A percentile compares a stretch with the other conserved stretches of the same genome.
Evolutionary conservation across 1,284 basidiomycete genomes (phyloP).

Genomic region (Veloporphyrellus conicus): DNA sequence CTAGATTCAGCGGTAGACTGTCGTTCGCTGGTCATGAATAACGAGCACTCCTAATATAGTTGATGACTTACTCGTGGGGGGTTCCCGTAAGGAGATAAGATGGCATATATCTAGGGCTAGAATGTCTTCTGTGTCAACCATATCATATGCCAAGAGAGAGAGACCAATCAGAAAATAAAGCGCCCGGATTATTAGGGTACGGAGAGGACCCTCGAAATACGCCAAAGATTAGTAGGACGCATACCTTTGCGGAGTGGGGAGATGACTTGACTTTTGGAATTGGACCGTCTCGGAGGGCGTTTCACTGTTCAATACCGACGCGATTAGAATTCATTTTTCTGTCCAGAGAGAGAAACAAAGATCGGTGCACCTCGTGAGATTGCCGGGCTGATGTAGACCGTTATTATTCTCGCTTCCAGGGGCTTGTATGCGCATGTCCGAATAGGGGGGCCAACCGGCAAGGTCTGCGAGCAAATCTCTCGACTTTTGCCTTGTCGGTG

Average conservation of each 20-base stretch:
- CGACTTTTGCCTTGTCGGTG: slow-evolving; percentile 11
- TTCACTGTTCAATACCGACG: slow-evolving; percentile 7
- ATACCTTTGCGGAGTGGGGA: slow-evolving; percentile 29
- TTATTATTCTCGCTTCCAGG: slow-evolving; percentile 13
- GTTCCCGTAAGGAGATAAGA: slow-evolving; percentile 43
- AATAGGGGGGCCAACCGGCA: slow-evolving; percentile 17
- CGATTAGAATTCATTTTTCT: slow-evolving; percentile 1
- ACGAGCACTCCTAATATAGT: not conserved
- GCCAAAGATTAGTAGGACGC: not conserved
- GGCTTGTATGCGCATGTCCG: slow-evolving; percentile 14
- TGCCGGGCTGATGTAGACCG: slow-evolving; percentile 6
- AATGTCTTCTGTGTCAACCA: slow-evolving; percentile 9
- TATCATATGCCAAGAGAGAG: slow-evolving; percentile 2
- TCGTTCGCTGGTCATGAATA: not conserved
- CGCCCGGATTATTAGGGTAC: not conserved
- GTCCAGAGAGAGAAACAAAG: not conserved
- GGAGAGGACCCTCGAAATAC: not conserved
- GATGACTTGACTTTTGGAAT: slow-evolving; percentile 19
- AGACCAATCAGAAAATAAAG: slow-evolving; percentile 5
- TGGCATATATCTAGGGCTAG: slow-evolving; percentile 48
- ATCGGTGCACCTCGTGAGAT: slow-evolving; percentile 17
- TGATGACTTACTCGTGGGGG: slow-evolving; percentile 39
- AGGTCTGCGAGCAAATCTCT: slow-evolving; percentile 15
- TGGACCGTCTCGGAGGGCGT: slow-evolving; percentile 3
- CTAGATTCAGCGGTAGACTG: slow-evolving; percentile 13